Evolutionary conservation across 2,329 filamentous ascomycete genomes (phyloP), one percentile per base, ranked within the genome.

Genomic region (Colletotrichum noveboracense): DNA sequence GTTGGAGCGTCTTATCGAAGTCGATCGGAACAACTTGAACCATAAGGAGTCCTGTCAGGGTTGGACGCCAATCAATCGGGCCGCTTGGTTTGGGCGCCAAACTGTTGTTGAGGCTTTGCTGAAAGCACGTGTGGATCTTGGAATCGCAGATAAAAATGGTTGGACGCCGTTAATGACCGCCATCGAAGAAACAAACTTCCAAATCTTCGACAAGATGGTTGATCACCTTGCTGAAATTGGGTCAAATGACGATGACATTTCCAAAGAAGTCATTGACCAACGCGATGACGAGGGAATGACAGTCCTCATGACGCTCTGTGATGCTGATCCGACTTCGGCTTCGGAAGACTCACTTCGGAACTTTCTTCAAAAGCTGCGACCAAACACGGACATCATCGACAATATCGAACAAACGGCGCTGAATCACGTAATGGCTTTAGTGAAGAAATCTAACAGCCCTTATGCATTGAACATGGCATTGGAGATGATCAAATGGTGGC

Each of bases 111-210:
- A 43, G 4, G 36, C 36, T 9, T 43, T 43, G 36, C 8, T 43
- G 16, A 18, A 43, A 18, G 36, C 36, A n/a, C 7, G 16, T 5
- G 36, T 43, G 8, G 5, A 43, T 43, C 36, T 38, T 7, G 36
- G 36, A 6, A 38, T 38, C 16, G 4, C 36, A 4, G 36, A 38
- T 18, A 18, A 38, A 7, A 38, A 38, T 38, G 36, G 36, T 5
- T 38, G 36, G 36, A 43, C 36, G 5, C 16, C 36, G 3, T 5
- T 43, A 8, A 43, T 43, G 16, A 43, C 16, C 8, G 36, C 36
- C 2, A 43, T 43, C 2, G 16, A 43, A 2, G 36, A 43, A 5
- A 4, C 1, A 5, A 1, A 43, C 36, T 43, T 43, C 36, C 0
- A 18, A 1, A 9, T 43, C n/a, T n/a, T 43, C 16, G 16, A 43